Evolutionary conservation across 2,329 filamentous ascomycete species (phyloP), one percentile per base, ranked within the genome.

Genomic region (Fusarium miscanthi): DNA sequence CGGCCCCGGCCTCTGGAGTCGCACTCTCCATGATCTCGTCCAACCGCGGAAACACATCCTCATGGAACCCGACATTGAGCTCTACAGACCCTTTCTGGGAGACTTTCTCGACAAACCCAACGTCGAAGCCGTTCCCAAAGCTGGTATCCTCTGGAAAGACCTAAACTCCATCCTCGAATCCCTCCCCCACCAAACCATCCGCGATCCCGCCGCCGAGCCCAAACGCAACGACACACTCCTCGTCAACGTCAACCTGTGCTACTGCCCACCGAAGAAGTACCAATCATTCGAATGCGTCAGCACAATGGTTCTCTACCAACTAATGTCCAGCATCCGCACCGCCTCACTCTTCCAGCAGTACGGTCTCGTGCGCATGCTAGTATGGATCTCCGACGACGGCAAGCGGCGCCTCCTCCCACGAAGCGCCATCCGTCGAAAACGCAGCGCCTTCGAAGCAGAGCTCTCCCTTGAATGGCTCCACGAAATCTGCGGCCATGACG

Each of bases 11-110:
- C 59, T 97, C 5, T 96, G 92, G 89, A 97, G 95, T 38, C 85
- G 85, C 33, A 93, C 92, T 76, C 84, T 98, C 2, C 90, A 97
- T 78, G 86, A 93, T 1, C 83, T 88, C 49, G 85, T 99, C 12
- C 84, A 94, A 76, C 95, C 95, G 8, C 90, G 94, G 63, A 91
- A 89, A 9, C 96, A 99, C 83, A 84, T 98, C 48, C 85, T 99
- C 45, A 86, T 98, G 81, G 95, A 98, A 77, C 90, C 91, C 6
- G 88, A 93, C 38, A 80, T 82, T 5, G 81, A 85, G 0, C 76
- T 87, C 7, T 95, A 93, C 79, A 70, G 82, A 2, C 84, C 88
- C 0, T 89, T 91, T 67, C 88, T 97, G 30, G 76, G 87, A 23
- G 84, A 88, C 0, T 83, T 94, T 4, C 79, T 89, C 11, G 76